These are phyloP conservation scores for Capsaspora owczarzaki DNA, from an alignment of 78 protist species.

Conservation along the genomic window DNA sequence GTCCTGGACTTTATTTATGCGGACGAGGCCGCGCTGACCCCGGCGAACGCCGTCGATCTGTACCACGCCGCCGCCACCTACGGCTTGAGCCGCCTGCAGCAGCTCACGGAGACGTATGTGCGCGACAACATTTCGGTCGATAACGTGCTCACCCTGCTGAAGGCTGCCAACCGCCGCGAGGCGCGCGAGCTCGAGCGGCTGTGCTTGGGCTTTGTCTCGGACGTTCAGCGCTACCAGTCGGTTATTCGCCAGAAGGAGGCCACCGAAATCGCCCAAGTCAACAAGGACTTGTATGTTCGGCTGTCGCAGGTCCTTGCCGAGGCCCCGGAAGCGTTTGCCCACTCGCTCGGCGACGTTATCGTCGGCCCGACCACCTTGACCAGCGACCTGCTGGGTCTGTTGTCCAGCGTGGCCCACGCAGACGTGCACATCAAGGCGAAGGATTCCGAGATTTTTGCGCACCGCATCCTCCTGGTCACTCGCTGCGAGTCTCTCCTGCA, in stretches of 20 bases:
- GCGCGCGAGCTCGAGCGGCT: neutral
- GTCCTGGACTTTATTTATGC: neutral
- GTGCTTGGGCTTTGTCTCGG: neutral
- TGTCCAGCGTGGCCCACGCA: neutral
- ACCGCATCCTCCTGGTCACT: neutral
- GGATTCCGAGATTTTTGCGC: neutral
- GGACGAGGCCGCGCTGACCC: neutral
- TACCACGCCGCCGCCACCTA: neutral
- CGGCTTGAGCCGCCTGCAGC: neutral
- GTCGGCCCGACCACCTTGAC: neutral
- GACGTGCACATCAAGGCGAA: neutral
- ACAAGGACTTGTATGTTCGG: neutral
- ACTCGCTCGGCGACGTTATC: neutral
- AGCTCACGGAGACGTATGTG: neutral
- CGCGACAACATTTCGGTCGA: neutral
- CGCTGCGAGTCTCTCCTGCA: neutral
- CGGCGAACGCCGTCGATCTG: neutral
- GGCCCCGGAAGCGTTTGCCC: neutral
- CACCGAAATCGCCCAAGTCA: neutral
- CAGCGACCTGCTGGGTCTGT: neutral
- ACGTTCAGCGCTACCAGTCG: neutral
- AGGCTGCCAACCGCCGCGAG: neutral
- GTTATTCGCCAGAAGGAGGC: slow-evolving; percentile 6
- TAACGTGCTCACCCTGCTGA: neutral
- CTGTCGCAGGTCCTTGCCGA: neutral